Evolutionary conservation across 2,329 filamentous ascomycete genomes (phyloP).

Genomic region (Setomelanomma holmii): DNA sequence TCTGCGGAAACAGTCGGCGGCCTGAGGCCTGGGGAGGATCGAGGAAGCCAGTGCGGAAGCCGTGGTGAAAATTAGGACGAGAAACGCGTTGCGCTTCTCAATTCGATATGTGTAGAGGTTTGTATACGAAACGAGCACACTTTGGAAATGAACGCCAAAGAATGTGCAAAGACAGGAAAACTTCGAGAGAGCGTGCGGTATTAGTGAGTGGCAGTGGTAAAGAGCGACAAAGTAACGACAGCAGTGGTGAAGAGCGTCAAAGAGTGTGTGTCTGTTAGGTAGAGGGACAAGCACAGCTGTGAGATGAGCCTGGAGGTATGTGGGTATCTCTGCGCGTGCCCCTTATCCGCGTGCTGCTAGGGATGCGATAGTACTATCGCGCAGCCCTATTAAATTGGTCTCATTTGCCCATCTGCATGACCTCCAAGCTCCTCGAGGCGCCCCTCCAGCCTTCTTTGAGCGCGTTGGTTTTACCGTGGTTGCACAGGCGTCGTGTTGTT

Average conservation of each 20-base stretch:
- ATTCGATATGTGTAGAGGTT: slow-evolving; percentile 7
- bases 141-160: slow-evolving; percentile 22
- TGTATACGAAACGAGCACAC: slow-evolving; percentile 13
- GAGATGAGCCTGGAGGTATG: slow-evolving; percentile 32
- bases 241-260: slow-evolving; percentile 33
- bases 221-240: slow-evolving; percentile 33
- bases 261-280: slow-evolving; percentile 20
- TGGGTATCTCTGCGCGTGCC: slow-evolving; percentile 33
- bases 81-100: slow-evolving; percentile 49
- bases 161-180: slow-evolving; percentile 17
- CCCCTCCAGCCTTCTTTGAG: slow-evolving; percentile 34
- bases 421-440: slow-evolving; percentile 31
- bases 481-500: slow-evolving; percentile 21
- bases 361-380: slow-evolving; percentile 38
- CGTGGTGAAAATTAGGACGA: slow-evolving; percentile 50
- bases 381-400: slow-evolving; percentile 43
- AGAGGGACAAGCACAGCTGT: slow-evolving; percentile 25
- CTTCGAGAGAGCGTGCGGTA: slow-evolving; percentile 35
- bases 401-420: slow-evolving; percentile 44
- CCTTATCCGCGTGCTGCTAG: slow-evolving; percentile 36
- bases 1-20: slow-evolving; percentile 59
- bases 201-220: slow-evolving; percentile 30
- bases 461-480: slow-evolving; percentile 28
- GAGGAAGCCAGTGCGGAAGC: slow-evolving; percentile 66
- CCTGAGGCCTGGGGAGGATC: slow-evolving; percentile 65